Percentiles rank a stretch among this genome's conserved stretches.
Conservation (phyloP, 345 rosid species). For the Populus euphratica region DNA sequence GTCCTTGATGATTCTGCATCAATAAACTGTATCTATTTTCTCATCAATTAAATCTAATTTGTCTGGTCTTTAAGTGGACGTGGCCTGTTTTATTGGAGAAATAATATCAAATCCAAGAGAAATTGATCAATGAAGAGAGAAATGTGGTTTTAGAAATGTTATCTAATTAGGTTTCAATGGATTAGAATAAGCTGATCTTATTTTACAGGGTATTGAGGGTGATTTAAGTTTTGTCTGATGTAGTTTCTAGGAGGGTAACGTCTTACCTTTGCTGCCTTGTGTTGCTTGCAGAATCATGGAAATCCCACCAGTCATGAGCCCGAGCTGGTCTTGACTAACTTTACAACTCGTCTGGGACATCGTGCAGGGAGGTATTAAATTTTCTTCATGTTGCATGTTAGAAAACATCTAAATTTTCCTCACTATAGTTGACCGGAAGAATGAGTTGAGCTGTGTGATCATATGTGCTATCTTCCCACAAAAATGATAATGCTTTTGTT, state of each 20-base stretch:
- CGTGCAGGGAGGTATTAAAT: constrained; percentile 73
- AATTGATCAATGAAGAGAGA: background rate
- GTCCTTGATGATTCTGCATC: background rate
- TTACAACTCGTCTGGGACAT: constrained; percentile 86
- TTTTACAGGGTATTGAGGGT: background rate
- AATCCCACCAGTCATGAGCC: constrained; percentile 90
- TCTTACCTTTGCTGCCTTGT: background rate
- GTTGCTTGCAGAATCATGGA: constrained; percentile 66
- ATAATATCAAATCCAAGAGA: background rate
- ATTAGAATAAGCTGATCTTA: background rate
- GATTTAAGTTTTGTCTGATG: background rate
- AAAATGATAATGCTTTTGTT: background rate
- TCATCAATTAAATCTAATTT: background rate
- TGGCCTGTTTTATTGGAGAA: background rate
- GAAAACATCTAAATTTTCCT: background rate
- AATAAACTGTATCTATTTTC: background rate
- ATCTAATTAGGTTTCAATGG: background rate
- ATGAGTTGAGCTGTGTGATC: background rate
- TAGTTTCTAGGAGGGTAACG: background rate
- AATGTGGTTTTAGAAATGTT: background rate
- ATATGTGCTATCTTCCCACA: background rate
- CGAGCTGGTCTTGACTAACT: constrained; percentile 79
- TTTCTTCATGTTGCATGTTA: constrained; percentile 3
- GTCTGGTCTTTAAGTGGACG: background rate
- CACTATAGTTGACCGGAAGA: background rate